These are phyloP conservation scores for Vachellia pachyceras DNA, from an alignment of 306 rosid genomes.

Conservation along the genomic window DNA sequence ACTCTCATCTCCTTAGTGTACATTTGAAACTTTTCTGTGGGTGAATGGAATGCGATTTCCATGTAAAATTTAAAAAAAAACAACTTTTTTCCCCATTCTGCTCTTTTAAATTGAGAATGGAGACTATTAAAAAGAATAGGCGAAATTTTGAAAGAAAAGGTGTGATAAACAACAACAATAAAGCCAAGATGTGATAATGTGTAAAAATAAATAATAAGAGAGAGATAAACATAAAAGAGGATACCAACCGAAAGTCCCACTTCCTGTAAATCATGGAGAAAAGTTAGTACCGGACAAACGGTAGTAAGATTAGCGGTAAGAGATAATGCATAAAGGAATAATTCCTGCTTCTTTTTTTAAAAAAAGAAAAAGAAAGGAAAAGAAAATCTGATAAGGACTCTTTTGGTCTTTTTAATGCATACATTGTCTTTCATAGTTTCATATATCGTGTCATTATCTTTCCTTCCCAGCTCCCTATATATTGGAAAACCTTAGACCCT, in stretches of 20 bases:
- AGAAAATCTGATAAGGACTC: background rate
- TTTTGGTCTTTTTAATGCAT: background rate
- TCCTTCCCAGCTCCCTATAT: background rate
- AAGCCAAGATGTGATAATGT: background rate
- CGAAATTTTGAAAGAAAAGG: background rate
- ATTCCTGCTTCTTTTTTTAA: background rate
- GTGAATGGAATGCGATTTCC: background rate
- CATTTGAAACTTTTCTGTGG: background rate
- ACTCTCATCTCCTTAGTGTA: too few species aligned
- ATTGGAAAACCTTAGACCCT: slow-evolving; percentile 1
- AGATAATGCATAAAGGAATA: background rate
- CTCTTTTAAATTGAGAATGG: background rate
- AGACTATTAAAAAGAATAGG: background rate
- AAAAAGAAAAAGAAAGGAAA: too few species aligned
- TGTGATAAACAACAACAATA: too few species aligned
- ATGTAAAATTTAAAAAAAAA: background rate
- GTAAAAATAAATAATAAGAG: background rate
- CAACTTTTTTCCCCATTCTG: background rate
- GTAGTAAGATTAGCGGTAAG: background rate
- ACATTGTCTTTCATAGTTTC: too few species aligned
- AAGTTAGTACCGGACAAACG: slow-evolving; percentile 9
- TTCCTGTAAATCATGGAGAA: background rate
- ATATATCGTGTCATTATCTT: background rate
- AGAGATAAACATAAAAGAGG: background rate
- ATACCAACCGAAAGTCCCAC: background rate